These are phyloP conservation scores for Exophiala oligosperma DNA, from an alignment of 2,329 filamentous ascomycete species.

Conservation along the genomic window DNA sequence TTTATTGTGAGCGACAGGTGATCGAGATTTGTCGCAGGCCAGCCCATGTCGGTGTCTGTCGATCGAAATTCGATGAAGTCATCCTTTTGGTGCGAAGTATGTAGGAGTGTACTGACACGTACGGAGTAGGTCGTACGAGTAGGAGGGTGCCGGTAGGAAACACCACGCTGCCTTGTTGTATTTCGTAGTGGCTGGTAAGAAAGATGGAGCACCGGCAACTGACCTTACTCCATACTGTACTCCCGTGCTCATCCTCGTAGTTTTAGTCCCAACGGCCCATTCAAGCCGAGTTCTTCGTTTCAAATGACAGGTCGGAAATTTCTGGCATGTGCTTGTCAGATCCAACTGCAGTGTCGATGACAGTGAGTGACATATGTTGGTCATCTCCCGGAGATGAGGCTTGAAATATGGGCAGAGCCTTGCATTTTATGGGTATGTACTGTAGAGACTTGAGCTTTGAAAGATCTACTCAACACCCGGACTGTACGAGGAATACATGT, in stretches of 20 bases:
- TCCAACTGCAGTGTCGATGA: slow-evolving; percentile 15
- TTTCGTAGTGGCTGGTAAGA: too few species aligned
- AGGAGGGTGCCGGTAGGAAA: too few species aligned
- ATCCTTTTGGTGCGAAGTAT: neutral
- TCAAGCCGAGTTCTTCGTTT: slow-evolving; percentile 1
- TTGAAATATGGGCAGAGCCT: neutral
- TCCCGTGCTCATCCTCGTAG: neutral
- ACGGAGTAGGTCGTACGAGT: too few species aligned
- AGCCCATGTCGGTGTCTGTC: slow-evolving; percentile 1
- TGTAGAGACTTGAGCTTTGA: neutral
- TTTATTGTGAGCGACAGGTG: neutral
- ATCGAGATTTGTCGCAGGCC: neutral
- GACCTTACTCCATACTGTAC: too few species aligned
- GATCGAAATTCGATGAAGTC: slow-evolving; percentile 12
- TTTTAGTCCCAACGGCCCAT: neutral
- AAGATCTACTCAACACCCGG: neutral
- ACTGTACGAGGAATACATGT: too few species aligned
- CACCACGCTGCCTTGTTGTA: too few species aligned
- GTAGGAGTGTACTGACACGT: too few species aligned
- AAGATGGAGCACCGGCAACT: too few species aligned
- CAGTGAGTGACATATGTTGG: slow-evolving; percentile 7
- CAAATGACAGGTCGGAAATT: slow-evolving; percentile 8
- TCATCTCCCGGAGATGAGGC: slow-evolving; percentile 2
- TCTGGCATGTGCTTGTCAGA: slow-evolving; percentile 9
- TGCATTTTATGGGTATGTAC: neutral